These are phyloP conservation scores for Mycosphaerella sp. DNA, from an alignment of 2,329 filamentous ascomycete species.

Conservation along the genomic window DNA sequence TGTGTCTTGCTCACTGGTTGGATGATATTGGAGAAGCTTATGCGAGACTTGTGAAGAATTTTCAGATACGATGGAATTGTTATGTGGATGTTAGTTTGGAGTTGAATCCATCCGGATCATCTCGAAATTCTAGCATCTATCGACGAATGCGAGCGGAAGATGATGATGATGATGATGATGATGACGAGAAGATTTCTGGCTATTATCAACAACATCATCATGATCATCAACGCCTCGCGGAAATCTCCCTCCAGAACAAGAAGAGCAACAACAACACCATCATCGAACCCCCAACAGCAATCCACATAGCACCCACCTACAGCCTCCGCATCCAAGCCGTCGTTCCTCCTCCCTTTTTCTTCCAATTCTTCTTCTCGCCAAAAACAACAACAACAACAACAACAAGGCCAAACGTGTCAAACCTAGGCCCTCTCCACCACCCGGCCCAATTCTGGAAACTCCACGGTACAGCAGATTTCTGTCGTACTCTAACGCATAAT, in stretches of 20 bases:
- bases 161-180: background rate
- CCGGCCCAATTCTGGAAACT: slow-evolving; percentile 13
- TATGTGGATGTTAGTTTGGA: slow-evolving; percentile 19
- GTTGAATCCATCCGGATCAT: background rate
- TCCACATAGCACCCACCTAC: slow-evolving; percentile 2
- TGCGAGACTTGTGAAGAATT: slow-evolving; percentile 11
- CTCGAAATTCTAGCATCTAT: background rate
- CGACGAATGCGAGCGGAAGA: background rate
- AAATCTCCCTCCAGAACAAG: background rate
- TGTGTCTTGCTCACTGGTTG: slow-evolving; percentile 13
- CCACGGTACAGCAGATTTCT: slow-evolving; percentile 16
- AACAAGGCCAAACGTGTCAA: no score
- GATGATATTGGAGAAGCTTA: slow-evolving; percentile 11
- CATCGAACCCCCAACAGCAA: slow-evolving; percentile 1
- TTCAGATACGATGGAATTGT: slow-evolving; percentile 16
- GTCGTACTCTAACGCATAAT: slow-evolving; percentile 4
- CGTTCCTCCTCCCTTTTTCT: no score
- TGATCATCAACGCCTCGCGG: background rate
- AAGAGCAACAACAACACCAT: no score
- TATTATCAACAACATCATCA: no score
- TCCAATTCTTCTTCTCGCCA: background rate
- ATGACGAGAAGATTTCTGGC: background rate
- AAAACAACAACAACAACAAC: background rate
- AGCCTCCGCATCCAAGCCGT: slow-evolving; percentile 9
- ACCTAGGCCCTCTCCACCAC: background rate